These are phyloP conservation scores for Globisporangium camurandrum DNA, from an alignment of 352 stramenopile species.

Conservation along the genomic window DNA sequence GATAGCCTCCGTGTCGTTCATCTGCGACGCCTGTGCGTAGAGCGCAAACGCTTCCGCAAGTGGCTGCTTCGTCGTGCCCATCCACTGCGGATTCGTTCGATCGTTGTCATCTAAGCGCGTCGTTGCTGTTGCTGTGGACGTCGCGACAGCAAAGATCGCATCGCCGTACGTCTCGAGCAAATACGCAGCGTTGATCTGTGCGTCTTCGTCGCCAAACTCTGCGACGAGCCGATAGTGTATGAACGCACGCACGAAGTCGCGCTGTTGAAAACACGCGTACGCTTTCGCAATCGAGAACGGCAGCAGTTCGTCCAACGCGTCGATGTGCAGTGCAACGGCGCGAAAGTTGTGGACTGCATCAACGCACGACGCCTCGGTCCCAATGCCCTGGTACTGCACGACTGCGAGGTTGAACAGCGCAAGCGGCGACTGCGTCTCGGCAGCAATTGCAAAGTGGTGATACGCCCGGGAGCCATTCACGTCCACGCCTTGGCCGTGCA, in stretches of 20 bases:
- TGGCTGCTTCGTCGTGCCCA: conserved; percentile 18
- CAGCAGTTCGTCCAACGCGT: conserved; percentile 33
- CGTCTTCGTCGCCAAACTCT: conserved; percentile 59
- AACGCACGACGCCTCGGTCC: conserved; percentile 36
- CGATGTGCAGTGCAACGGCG: conserved; percentile 44
- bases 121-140: too few relatives aligned
- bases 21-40: conserved; percentile 39
- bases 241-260: conserved; percentile 59
- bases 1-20: conserved; percentile 71
- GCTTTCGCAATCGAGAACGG: conserved; percentile 64
- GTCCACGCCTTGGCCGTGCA: conserved; percentile 44
- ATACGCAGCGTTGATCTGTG: conserved; percentile 61
- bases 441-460: conserved; percentile 53
- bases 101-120: too few relatives aligned
- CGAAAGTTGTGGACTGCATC: conserved; percentile 51
- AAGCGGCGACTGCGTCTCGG: conserved; percentile 37
- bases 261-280: conserved; percentile 52
- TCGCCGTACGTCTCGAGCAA: conserved; percentile 53
- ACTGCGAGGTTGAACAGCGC: conserved; percentile 65
- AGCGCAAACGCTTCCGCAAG: conserved; percentile 41
- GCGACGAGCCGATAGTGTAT: conserved; percentile 59
- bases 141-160: conserved; percentile 21
- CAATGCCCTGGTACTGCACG: conserved; percentile 62
- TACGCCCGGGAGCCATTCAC: conserved; percentile 44
- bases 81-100: conserved; percentile 12